phyloP scores from a whole-genome alignment of 1,284 basidiomycete species.

The Sporisorium exsertum region DNA sequence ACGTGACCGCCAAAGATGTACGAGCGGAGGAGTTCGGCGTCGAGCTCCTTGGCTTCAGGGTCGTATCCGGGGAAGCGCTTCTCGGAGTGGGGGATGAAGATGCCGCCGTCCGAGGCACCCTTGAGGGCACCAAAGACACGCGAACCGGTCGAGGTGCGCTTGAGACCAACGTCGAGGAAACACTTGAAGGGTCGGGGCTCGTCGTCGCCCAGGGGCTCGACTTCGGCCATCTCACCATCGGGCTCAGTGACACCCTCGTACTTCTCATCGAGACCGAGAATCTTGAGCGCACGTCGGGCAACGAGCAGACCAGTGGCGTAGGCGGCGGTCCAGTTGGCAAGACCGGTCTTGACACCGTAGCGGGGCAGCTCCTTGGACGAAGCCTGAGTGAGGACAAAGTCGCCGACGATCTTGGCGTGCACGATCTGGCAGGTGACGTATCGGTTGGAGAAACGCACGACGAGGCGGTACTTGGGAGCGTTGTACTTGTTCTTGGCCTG shows the following conservation, averaged over 20 bases:
- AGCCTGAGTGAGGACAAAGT: conserved; percentile 82
- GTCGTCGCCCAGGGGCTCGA: conserved; percentile 88
- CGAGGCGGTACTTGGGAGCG: conserved; percentile 96
- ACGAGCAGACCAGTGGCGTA: conserved; percentile 97
- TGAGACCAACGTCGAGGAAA: conserved; percentile 98
- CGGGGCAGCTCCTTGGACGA: conserved; percentile 88
- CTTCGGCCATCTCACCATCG: conserved; percentile 85
- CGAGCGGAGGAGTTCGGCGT: conserved; percentile 93
- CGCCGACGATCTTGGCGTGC: conserved; percentile 96
- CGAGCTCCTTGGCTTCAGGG: conserved; percentile 90
- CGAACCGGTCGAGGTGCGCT: conserved; percentile 96
- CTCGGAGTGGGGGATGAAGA: conserved; percentile 97
- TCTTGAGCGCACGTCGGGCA: conserved; percentile 93
- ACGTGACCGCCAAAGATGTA: conserved; percentile 99
- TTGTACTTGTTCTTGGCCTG: conserved; percentile 99
- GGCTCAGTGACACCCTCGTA: conserved; percentile 96
- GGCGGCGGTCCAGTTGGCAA: conserved; percentile 98
- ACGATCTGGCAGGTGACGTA: conserved; percentile 77
- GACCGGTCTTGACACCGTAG: conserved; percentile 97
- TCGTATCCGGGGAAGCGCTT: conserved; percentile 99
- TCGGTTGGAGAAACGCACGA: conserved; percentile 82
- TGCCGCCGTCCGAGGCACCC: conserved; percentile 97
- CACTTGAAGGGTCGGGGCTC: conserved; percentile 98
- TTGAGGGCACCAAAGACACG: conserved; percentile 99
- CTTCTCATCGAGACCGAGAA: conserved; percentile 97